A percentile compares a stretch with the other conserved stretches of the same genome.
Conservation (phyloP, 78 protist genomes). For the Cavenderia fasciculata region DNA sequence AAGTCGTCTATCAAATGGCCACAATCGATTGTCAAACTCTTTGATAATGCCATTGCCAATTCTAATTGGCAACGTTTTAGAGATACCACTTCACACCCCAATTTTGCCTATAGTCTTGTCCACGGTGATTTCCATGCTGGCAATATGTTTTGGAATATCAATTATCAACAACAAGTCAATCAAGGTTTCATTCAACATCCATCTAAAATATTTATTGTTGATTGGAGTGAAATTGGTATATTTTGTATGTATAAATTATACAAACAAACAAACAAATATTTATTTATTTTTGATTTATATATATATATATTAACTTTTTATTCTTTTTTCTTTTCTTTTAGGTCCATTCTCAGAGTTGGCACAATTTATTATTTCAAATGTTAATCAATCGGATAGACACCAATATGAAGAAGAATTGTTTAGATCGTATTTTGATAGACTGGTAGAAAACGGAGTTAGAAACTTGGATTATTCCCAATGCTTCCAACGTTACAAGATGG, state of each 20-base stretch:
- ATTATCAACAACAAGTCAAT: neutral
- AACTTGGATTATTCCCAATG: neutral
- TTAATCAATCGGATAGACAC: neutral
- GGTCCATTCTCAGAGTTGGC: constrained; percentile 6
- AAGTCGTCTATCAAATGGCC: neutral
- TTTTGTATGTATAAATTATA: too few relatives aligned
- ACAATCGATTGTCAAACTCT: neutral
- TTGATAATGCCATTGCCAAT: neutral
- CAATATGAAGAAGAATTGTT: neutral
- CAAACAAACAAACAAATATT: too few relatives aligned
- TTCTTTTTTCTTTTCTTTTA: too few relatives aligned
- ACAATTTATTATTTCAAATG: neutral
- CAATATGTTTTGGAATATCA: neutral
- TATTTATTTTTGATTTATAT: too few relatives aligned
- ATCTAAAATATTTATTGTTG: neutral
- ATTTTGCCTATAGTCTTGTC: neutral
- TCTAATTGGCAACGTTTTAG: neutral
- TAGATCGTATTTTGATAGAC: neutral
- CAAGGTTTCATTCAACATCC: too few relatives aligned
- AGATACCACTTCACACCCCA: neutral
- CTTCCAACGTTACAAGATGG: neutral
- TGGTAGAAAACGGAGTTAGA: neutral
- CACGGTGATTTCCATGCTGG: constrained; percentile 8
- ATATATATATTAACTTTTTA: too few relatives aligned
- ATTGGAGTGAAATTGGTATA: neutral